phyloP scores from a whole-genome alignment of 2,329 filamentous ascomycete species.

The Scedosporium dehoogii region DNA sequence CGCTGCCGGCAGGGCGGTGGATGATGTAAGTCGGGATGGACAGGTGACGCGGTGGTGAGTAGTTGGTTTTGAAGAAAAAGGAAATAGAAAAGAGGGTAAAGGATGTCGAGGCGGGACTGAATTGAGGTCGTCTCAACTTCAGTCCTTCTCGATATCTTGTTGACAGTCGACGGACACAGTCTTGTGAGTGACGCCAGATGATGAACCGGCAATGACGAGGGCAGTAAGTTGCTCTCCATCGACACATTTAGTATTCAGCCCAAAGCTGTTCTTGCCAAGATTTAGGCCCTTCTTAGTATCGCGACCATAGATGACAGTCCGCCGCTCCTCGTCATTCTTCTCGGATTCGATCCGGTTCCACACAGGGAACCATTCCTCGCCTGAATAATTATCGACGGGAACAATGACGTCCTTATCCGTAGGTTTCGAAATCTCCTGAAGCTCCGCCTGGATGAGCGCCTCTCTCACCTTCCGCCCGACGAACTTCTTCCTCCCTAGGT shows the following conservation, averaged over 20 bases:
- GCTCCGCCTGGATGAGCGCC: slow-evolving; percentile 9
- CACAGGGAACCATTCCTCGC: slow-evolving; percentile 56
- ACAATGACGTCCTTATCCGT: slow-evolving; percentile 22
- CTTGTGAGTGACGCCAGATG: slow-evolving; percentile 18
- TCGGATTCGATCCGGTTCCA: slow-evolving; percentile 44
- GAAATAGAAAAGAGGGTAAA: background rate
- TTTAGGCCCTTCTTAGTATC: slow-evolving; percentile 62
- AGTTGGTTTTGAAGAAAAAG: background rate
- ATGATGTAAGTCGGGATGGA: background rate
- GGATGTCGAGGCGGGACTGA: background rate
- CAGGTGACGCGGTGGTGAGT: background rate
- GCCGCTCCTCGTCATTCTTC: slow-evolving; percentile 25
- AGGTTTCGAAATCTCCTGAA: slow-evolving; percentile 6
- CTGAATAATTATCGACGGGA: slow-evolving; percentile 34
- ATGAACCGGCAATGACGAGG: slow-evolving; percentile 54
- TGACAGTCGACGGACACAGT: slow-evolving; percentile 24
- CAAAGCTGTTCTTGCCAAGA: slow-evolving; percentile 60
- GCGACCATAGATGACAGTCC: slow-evolving; percentile 79
- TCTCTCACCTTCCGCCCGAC: slow-evolving; percentile 7
- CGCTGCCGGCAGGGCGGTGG: background rate
- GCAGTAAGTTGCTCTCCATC: slow-evolving; percentile 67
- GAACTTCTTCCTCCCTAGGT: slow-evolving; percentile 6
- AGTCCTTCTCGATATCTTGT: slow-evolving; percentile 7
- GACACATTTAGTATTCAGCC: slow-evolving; percentile 77
- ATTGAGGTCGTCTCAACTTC: background rate